A percentile compares a stretch with the other conserved stretches of the same genome.
These are phyloP conservation scores for Solanum corneliomulleri DNA, from an alignment of 257 asterid genomes.

Conservation along the genomic window DNA sequence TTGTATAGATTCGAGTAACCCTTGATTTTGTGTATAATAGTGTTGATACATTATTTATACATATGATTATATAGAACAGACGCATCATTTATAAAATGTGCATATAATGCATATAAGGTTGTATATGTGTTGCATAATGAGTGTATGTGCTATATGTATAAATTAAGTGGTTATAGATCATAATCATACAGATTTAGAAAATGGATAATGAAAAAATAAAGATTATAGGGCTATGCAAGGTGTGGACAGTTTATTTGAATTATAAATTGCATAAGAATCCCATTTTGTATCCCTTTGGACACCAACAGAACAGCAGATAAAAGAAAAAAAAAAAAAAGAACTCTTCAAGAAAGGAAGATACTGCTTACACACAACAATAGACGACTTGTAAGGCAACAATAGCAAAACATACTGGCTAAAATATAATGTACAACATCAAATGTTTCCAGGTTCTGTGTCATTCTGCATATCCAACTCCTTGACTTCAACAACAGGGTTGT, in stretches of 20 bases:
- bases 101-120: neutral
- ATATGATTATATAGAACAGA: neutral
- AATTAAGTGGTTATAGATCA: neutral
- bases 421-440: neutral
- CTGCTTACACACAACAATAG: neutral
- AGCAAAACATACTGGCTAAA: neutral
- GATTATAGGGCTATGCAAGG: neutral
- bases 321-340: neutral
- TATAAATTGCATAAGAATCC: neutral
- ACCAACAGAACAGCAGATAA: neutral
- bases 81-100: neutral
- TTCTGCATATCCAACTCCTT: neutral
- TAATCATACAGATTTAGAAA: neutral
- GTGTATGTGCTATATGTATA: neutral
- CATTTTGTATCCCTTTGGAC: neutral
- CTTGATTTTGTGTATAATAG: neutral
- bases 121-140: neutral
- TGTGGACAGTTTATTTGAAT: neutral
- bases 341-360: neutral
- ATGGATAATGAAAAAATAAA: neutral
- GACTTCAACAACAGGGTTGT: conserved; percentile 2
- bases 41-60: neutral
- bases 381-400: neutral
- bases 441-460: conserved; percentile 8
- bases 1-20: neutral